phyloP scores from a whole-genome alignment of 2,329 filamentous ascomycete genomes.

The Aspergillus sp. region DNA sequence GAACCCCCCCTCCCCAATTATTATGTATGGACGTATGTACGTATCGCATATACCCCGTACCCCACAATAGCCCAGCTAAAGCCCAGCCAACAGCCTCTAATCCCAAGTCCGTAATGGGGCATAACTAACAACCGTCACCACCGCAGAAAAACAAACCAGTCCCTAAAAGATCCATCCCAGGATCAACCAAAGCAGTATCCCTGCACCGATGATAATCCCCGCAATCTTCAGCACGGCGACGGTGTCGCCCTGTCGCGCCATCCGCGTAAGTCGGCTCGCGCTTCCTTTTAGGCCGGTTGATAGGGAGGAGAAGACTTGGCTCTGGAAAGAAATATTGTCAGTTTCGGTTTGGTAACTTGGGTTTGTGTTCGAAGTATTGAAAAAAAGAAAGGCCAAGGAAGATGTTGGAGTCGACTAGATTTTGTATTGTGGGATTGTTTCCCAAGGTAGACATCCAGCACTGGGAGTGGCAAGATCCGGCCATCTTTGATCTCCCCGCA shows the following conservation, averaged over 20 bases:
- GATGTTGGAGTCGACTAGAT: too few species aligned
- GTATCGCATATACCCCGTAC: neutral
- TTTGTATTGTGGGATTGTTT: too few species aligned
- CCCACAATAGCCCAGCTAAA: too few species aligned
- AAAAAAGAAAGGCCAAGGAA: too few species aligned
- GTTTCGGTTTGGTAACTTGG: neutral
- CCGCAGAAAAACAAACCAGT: too few species aligned
- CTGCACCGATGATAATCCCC: constrained; percentile 71
- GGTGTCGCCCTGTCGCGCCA: constrained; percentile 89
- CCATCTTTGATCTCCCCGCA: neutral
- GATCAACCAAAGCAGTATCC: constrained; percentile 75
- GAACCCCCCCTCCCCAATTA: neutral
- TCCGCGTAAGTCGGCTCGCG: constrained; percentile 76
- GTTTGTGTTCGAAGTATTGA: neutral
- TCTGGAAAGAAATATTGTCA: constrained; percentile 47
- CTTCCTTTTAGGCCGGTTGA: constrained; percentile 79
- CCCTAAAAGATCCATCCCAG: constrained; percentile 59
- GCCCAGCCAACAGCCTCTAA: too few species aligned
- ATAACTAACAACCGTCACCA: too few species aligned
- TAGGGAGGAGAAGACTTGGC: constrained; percentile 89
- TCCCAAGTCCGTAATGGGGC: too few species aligned
- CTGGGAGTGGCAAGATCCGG: neutral
- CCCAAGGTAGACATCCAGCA: too few species aligned
- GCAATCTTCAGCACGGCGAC: constrained; percentile 87
- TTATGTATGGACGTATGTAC: neutral